phyloP scores from a whole-genome alignment of 1,284 basidiomycete genomes.

The Kalmanozyma brasiliensis region DNA sequence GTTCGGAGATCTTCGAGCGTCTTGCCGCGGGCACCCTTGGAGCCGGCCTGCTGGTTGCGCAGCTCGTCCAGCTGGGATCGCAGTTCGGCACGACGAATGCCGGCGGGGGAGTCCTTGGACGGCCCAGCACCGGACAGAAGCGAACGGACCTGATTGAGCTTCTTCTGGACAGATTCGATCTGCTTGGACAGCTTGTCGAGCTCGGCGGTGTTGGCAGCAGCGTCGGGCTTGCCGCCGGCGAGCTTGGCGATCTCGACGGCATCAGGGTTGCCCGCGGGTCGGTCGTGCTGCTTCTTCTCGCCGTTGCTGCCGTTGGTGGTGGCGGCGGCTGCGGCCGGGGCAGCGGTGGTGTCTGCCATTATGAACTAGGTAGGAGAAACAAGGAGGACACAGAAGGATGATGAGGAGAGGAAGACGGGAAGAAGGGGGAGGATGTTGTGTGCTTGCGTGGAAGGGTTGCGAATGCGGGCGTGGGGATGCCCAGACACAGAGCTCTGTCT shows the following conservation, averaged over 20 bases:
- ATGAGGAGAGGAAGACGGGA: not conserved
- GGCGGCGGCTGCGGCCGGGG: conserved; percentile 8
- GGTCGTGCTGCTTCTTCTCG: conserved; percentile 32
- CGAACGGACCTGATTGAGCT: conserved; percentile 76
- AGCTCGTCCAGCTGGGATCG: conserved; percentile 84
- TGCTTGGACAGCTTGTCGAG: conserved; percentile 62
- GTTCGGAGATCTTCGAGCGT: conserved; percentile 83
- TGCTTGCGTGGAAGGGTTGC: conserved; percentile 30
- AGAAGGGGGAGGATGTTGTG: too few species aligned
- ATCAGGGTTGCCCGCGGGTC: conserved; percentile 44
- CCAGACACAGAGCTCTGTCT: conserved; percentile 3
- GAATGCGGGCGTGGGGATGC: conserved; percentile 11
- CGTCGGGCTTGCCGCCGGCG: conserved; percentile 64
- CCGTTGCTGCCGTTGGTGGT: conserved; percentile 14
- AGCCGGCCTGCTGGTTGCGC: conserved; percentile 81
- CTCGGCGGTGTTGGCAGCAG: conserved; percentile 57
- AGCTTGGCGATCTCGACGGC: conserved; percentile 63
- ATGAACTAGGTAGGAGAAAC: not conserved
- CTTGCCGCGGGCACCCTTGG: conserved; percentile 81
- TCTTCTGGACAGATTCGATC: conserved; percentile 59
- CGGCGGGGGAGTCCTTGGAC: conserved; percentile 70
- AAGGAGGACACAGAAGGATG: not conserved
- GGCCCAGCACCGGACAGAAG: conserved; percentile 69
- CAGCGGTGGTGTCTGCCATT: conserved; percentile 40
- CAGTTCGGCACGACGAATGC: conserved; percentile 80